A percentile compares a stretch with the other conserved stretches of the same genome.
Evolutionary conservation across 2,329 filamentous ascomycete species (phyloP).

Genomic region (Tolypocladium tropicale): DNA sequence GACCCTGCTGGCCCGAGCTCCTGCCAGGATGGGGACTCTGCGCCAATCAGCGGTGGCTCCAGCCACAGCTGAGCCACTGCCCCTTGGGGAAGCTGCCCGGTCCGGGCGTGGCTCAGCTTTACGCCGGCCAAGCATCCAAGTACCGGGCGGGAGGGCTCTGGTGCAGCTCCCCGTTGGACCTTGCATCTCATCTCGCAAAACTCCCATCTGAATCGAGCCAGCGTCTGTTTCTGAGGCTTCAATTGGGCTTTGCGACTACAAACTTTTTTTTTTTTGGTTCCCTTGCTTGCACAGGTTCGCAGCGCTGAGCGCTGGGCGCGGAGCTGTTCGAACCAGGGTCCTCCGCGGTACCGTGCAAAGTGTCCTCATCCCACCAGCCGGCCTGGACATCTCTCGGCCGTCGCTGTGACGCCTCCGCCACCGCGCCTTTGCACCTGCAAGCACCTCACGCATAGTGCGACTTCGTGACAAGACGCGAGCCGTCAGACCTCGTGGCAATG

Average conservation of each 20-base stretch:
- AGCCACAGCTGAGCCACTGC: neutral
- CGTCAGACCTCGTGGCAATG: conserved; percentile 24
- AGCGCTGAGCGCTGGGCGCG: neutral
- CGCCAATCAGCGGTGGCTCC: neutral
- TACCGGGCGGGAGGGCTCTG: too few species aligned
- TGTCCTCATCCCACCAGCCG: conserved; percentile 14
- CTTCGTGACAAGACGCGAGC: neutral
- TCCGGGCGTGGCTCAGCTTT: neutral
- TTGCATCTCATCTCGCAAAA: neutral
- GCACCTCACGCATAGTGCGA: neutral
- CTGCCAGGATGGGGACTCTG: neutral
- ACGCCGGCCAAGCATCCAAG: neutral
- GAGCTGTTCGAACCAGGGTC: neutral
- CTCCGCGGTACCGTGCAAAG: conserved; percentile 11
- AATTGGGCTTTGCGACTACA: neutral
- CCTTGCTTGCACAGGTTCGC: neutral
- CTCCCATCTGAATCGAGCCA: neutral
- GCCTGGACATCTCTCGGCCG: neutral
- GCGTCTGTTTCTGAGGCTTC: neutral
- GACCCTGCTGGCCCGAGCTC: neutral
- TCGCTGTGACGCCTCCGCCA: neutral
- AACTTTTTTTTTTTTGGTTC: neutral
- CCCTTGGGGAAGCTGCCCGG: neutral
- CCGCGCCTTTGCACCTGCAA: conserved; percentile 1
- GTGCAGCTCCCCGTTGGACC: neutral